phyloP scores from a whole-genome alignment of 306 rosid genomes.

The Lotus japonicus region DNA sequence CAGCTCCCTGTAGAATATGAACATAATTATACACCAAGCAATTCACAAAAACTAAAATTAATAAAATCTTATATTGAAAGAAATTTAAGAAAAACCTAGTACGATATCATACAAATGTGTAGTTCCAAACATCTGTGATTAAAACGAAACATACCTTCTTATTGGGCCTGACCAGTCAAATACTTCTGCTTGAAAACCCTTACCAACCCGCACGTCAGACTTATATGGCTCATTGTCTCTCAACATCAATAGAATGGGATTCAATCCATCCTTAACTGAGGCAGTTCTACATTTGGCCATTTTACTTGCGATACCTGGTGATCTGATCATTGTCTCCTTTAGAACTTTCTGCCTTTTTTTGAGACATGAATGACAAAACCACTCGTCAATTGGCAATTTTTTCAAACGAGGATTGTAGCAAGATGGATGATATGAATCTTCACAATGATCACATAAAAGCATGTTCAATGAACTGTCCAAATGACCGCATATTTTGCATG shows the following conservation, averaged over 20 bases:
- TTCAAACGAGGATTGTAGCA: conserved; percentile 61
- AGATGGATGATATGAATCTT: conserved; percentile 71
- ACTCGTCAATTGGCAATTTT: conserved; percentile 62
- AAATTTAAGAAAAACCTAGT: background rate
- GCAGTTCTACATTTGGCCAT: conserved; percentile 33
- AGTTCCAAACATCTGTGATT: conserved; percentile 11
- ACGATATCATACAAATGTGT: background rate
- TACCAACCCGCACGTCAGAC: conserved; percentile 71
- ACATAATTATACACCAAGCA: background rate
- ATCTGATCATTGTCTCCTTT: conserved; percentile 34
- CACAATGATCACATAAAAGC: conserved; percentile 90
- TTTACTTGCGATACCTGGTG: conserved; percentile 36
- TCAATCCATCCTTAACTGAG: conserved; percentile 43
- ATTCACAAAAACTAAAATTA: background rate
- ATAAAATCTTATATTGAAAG: background rate
- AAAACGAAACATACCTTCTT: conserved; percentile 42
- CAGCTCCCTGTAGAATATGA: too few species aligned
- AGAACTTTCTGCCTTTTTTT: conserved; percentile 50
- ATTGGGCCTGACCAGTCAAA: conserved; percentile 71
- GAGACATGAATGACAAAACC: conserved; percentile 86
- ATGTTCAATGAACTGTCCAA: conserved; percentile 44
- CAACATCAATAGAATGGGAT: conserved; percentile 54
- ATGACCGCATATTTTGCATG: conserved; percentile 69
- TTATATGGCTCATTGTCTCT: conserved; percentile 46
- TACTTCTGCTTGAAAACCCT: conserved; percentile 92